Evolutionary conservation across 2,329 filamentous ascomycete genomes (phyloP).

Genomic region (Fusarium graminum): DNA sequence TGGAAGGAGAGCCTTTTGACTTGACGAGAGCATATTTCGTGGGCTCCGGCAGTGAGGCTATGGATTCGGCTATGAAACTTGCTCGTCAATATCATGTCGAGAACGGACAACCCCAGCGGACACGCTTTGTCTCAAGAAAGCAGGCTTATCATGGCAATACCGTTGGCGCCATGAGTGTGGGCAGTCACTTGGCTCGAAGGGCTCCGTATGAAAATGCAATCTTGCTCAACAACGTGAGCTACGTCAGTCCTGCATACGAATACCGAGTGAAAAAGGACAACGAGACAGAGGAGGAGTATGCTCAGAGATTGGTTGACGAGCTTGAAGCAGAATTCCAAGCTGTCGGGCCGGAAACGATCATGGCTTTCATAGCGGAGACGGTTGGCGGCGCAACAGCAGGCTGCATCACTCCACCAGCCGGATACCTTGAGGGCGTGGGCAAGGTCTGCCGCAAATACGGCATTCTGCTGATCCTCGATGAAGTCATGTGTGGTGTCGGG

Average conservation of each 20-base stretch:
- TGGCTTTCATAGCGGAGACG: constrained; percentile 79
- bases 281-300: constrained; percentile 71
- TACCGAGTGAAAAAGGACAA: constrained; percentile 67
- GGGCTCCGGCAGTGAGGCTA: constrained; percentile 54
- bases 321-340: constrained; percentile 75
- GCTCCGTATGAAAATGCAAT: constrained; percentile 66
- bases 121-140: constrained; percentile 58
- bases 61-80: constrained; percentile 64
- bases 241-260: constrained; percentile 75
- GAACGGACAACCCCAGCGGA: constrained; percentile 52
- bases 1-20: constrained; percentile 54
- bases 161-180: constrained; percentile 73
- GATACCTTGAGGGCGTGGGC: constrained; percentile 78
- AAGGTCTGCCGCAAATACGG: constrained; percentile 78
- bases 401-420: constrained; percentile 73
- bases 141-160: constrained; percentile 65
- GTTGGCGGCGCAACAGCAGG: constrained; percentile 77
- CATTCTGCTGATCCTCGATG: constrained; percentile 81
- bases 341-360: constrained; percentile 74
- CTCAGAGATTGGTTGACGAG: constrained; percentile 70
- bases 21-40: constrained; percentile 57
- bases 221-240: constrained; percentile 61
- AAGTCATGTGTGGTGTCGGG: constrained; percentile 79
- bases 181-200: constrained; percentile 72
- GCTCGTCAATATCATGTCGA: constrained; percentile 64